Evolutionary conservation across 2,329 filamentous ascomycete genomes (phyloP).

Genomic region (Epichloe scottii): DNA sequence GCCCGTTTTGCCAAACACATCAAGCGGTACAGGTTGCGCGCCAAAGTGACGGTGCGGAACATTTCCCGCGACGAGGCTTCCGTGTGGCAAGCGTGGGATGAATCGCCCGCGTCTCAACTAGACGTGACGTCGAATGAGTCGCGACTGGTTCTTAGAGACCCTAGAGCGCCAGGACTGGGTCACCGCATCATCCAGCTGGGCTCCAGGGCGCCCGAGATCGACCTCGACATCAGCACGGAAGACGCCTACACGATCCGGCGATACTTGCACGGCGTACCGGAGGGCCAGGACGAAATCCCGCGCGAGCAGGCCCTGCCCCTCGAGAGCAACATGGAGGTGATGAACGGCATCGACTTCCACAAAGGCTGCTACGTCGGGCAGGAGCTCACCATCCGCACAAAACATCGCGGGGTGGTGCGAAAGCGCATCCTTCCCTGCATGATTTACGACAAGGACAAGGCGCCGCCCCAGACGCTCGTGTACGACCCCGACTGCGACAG

Average conservation of each 20-base stretch:
- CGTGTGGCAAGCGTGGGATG: constrained; percentile 67
- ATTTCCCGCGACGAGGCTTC: constrained; percentile 51
- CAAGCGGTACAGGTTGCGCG: constrained; percentile 73
- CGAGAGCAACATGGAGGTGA: constrained; percentile 80
- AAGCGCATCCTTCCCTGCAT: constrained; percentile 78
- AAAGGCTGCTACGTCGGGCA: constrained; percentile 98
- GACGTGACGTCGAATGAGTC: constrained; percentile 1
- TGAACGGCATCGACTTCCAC: constrained; percentile 76
- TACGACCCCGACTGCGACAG: constrained; percentile 28
- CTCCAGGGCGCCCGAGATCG: constrained; percentile 22
- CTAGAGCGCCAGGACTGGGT: constrained; percentile 43
- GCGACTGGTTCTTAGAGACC: constrained; percentile 33
- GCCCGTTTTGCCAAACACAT: constrained; percentile 56
- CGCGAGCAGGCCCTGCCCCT: constrained; percentile 64
- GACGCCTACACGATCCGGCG: constrained; percentile 61
- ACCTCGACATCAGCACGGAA: constrained; percentile 35
- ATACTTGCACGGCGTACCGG: constrained; percentile 69
- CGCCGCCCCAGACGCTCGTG: constrained; percentile 26
- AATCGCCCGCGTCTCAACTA: constrained; percentile 17
- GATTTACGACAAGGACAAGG: constrained; percentile 44
- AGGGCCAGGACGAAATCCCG: constrained; percentile 71
- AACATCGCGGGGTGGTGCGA: constrained; percentile 85
- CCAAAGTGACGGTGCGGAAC: constrained; percentile 59
- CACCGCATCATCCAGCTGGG: constrained; percentile 30
- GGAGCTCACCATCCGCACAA: constrained; percentile 89